Base-by-base conservation (phyloP, 1,139 yeast genomes). In the Spencermartinsiella ligniputridi region DNA sequence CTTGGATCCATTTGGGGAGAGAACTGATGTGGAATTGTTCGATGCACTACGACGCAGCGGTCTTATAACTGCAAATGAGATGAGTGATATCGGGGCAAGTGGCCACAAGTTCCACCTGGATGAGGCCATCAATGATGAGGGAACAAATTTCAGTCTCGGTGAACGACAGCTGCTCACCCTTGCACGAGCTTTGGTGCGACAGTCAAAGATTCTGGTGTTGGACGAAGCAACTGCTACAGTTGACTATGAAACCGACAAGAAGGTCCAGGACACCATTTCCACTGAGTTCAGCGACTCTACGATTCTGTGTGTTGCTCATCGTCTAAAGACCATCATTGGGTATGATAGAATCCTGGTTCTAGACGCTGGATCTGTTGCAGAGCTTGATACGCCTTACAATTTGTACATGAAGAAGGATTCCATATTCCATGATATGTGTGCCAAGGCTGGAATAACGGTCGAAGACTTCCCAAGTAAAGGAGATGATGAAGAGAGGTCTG, bases 221-320 rank as follows among this genome's bases (percentile, higher is more conserved):
- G 95, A 86, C 61, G 95, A 86, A 64, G 95, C 95, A 17, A 86
- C 95, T 0, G 83, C 94, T 0, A 79, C 86, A 11, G 94, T 86
- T 33, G 95, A 86, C 61, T 83, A 81, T 58, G 87, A 81, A 55
- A 85, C 95, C 0, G 95, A 85, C 62, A 70, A 76, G 37, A 76
- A 75, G 60, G 82, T 86, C 54, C 95, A 85, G 63, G 56, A 67
- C 3, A 81, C 88, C 24, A 83, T 85, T 51, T 70, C 70, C 15
- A 67, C 65, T 16, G 89, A 83, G 61, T 85, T 85, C 58, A 58
- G 68, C 9, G 64, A 78, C 39, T 81, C 90, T 62, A 85, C 95
- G 0, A 81, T 84, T 44, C 66, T 86, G 57, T 83, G 92, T 61
- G 83, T 86, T 65, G 95, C 95, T 3, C 95, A 86, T 61, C 78